Base-by-base conservation (phyloP, 1,139 yeast species). In the Barnettozyma hawaiiensis region DNA sequence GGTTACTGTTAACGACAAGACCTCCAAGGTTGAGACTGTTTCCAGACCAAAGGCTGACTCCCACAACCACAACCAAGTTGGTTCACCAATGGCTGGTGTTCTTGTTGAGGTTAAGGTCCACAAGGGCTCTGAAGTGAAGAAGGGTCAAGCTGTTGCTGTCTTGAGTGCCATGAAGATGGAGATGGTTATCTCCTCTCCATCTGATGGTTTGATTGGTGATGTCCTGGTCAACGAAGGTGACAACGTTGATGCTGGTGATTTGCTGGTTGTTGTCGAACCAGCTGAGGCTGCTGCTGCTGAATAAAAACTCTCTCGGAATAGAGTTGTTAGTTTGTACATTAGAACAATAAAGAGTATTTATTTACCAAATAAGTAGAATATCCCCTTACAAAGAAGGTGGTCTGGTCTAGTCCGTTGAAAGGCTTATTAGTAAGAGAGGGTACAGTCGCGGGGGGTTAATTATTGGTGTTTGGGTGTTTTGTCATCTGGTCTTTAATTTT, bases 71-170 rank as follows among this genome's bases (percentile, higher is more conserved):
- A 85, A 83, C 60, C 97, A 94, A 55, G 83, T 94, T 51, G 98
- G 97, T 55, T 96, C 98, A 5, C 99, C 98, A 66, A 92, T 92
- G 98, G 95, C 97, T 27, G 99, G 99, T 71, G 97, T 92, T 49
- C 89, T 92, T 47, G 87, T 92, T 54, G 98, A 94, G 68, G 83
- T 92, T 46, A 86, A 95, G 61, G 85, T 87, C 48, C 85, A 87
- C 69, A 78, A 78, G 55, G 96, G 95, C 48, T 73, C 81, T 42
- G 84, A 82, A 54, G 96, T 94, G 53, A 87, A 85, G 76, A 92
- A 90, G 78, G 98, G 99, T 54, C 96, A 92, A 62, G 94, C 97
- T 35, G 67, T 92, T 56, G 95, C 95, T 45, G 96, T 92, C 24
- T 75, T 92, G 60, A 81, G 94, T 61, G 98, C 99, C 52, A 94